Evolutionary conservation across 2,329 filamentous ascomycete species (phyloP).

Genomic region (Geosmithia flava): DNA sequence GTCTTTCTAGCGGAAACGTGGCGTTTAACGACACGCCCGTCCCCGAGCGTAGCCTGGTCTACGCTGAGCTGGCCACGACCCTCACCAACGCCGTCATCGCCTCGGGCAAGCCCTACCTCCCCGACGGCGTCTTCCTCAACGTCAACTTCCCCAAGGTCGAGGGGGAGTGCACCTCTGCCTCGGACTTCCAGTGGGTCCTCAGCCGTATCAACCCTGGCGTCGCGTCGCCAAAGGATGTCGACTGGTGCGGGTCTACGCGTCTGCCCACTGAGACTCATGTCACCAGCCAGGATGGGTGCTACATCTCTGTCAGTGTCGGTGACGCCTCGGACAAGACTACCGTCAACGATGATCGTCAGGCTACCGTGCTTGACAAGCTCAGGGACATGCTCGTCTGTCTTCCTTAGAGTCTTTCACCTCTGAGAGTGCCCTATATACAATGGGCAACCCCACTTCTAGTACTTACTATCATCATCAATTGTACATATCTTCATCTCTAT

Average conservation of each 20-base stretch:
- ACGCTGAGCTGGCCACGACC: slow-evolving; percentile 48
- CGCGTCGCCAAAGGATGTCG: slow-evolving; percentile 39
- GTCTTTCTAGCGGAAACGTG: slow-evolving; percentile 32
- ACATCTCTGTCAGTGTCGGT: slow-evolving; percentile 50
- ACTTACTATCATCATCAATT: too few relatives aligned
- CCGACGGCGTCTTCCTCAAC: slow-evolving; percentile 48
- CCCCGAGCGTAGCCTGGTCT: slow-evolving; percentile 32
- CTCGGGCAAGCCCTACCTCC: slow-evolving; percentile 50
- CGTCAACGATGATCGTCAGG: slow-evolving; percentile 15
- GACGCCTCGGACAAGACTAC: slow-evolving; percentile 49
- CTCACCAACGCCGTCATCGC: slow-evolving; percentile 42
- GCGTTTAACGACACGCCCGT: slow-evolving; percentile 32
- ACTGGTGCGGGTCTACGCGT: slow-evolving; percentile 39
- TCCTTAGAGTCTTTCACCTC: slow-evolving; percentile 2
- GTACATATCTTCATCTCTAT: too few relatives aligned
- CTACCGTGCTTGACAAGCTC: slow-evolving; percentile 16
- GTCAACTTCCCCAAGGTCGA: slow-evolving; percentile 53
- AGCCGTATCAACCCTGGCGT: slow-evolving; percentile 46
- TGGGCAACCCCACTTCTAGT: too few relatives aligned
- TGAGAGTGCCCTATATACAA: neutral
- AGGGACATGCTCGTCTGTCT: slow-evolving; percentile 16
- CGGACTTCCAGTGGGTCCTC: slow-evolving; percentile 51
- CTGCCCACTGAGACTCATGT: slow-evolving; percentile 49
- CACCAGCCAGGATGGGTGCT: slow-evolving; percentile 38
- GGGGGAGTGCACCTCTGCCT: slow-evolving; percentile 32